Conservation (phyloP, 805 yeast genomes). For the Ogataea neopini region DNA sequence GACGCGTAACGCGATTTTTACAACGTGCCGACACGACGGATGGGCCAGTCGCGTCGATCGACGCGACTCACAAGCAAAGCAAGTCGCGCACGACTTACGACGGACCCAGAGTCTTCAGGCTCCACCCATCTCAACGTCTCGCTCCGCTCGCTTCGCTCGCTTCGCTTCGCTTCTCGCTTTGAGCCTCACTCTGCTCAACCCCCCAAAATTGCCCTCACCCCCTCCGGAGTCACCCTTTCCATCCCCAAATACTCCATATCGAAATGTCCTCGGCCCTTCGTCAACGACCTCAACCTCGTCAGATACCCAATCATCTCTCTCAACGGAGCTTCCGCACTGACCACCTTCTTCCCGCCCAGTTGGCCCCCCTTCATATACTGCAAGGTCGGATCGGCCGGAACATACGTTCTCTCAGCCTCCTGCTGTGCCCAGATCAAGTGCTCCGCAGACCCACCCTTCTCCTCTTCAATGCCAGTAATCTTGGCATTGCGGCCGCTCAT, state of each 20-base stretch:
- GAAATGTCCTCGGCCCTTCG: conserved; percentile 87
- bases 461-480: conserved; percentile 73
- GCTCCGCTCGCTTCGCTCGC: neutral
- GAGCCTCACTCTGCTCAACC: conserved; percentile 11
- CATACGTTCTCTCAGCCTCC: conserved; percentile 61
- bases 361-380: conserved; percentile 31
- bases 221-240: conserved; percentile 60
- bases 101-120: no score
- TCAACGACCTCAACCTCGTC: conserved; percentile 71
- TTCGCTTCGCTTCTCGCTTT: neutral
- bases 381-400: conserved; percentile 78
- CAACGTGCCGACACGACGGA: no score
- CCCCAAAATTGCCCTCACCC: conserved; percentile 39
- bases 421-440: conserved; percentile 48
- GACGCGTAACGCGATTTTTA: conserved; percentile 6
- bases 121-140: no score
- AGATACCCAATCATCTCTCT: conserved; percentile 90
- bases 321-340: conserved; percentile 82
- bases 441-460: conserved; percentile 36
- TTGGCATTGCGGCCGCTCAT: conserved; percentile 76
- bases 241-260: conserved; percentile 77
- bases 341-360: conserved; percentile 46
- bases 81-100: no score
- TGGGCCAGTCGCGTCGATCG: no score
- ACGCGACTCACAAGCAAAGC: no score